Evolutionary conservation across 1,139 yeast genomes (phyloP), one percentile per base, ranked within the genome.

Genomic region (Lodderomyces oxycetoniae): DNA sequence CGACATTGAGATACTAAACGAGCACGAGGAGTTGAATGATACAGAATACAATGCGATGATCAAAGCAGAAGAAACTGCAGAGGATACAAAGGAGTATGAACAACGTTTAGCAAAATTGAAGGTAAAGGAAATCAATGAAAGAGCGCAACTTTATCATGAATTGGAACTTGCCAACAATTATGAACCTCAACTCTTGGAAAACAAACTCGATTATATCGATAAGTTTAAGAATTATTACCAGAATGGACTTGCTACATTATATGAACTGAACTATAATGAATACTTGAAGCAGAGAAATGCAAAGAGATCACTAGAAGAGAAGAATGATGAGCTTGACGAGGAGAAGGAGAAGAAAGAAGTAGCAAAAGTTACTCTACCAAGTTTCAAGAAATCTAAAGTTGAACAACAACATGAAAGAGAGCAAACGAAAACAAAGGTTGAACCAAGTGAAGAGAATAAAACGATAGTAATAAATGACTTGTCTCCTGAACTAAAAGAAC

Each of bases 181-280:
- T 45, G 74, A 68, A 43, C 36, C 38, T 12, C 36, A 52, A 28
- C 48, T 68, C 32, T 50, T 67, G 15, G 68, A 59, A 17, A 61
- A 66, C 29, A 69, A 73, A 42, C 45, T 57, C 35, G 50, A 48
- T 28, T 50, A 44, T 39, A 55, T 68, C 32, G 70, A 66, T 30
- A 64, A 61, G 13, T 39, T 61, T 24, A 56, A 51, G 36, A 41
- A 34, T 14, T 44, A 51, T 26, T 40, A 41, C 24, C 23, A 26
- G 14, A 24, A 13, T n/a, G 28, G 25, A 8, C 27, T 34, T 24
- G 19, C 39, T 8, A 41, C 39, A 11, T 34, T 50, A 17, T 68
- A 70, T 41, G 57, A 55, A 36, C 45, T 50, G 3, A 61, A 67
- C 36, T 71, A 65, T 40, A 47, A 61, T 20, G 63, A 60, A 34